Base-by-base conservation (phyloP, 2,329 filamentous ascomycete genomes). In the Penicillium sp. region DNA sequence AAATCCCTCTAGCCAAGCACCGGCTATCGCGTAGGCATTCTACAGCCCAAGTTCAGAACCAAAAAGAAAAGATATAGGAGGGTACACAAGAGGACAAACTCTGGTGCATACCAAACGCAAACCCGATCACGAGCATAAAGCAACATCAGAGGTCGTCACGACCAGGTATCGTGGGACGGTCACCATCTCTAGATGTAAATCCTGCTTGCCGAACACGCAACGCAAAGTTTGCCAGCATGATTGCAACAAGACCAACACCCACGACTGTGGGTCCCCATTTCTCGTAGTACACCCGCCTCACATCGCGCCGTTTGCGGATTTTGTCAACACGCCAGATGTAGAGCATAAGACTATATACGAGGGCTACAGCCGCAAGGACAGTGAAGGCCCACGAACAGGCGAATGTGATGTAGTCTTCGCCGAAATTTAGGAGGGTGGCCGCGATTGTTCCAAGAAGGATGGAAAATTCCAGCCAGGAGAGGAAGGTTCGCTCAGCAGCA, bases 391-490 rank as follows among this genome's bases (percentile, higher is more conserved):
- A 90, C 0, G 92, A 85, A 0, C 91, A 87, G 50, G 87, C 81
- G 66, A 96, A 88, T 6, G 90, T 88, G 21, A 88, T 76, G 49
- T 78, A 77, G 71, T 86, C 79, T 26, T 76, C 73, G 69, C 91
- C 87, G 75, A 97, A 92, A 82, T 96, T 93, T 67, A 96, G 85
- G 50, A 96, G 82, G 0, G 91, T 91, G 7, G 91, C 90, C 13
- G 93, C 92, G 70, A 96, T 94, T 30, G 91, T 90, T 70, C 92
- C 92, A 58, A 99, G 89, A 74, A 97, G 93, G 73, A 98, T 96
- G 54, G 91, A 94, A 79, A 96, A 98, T 78, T 99, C 94, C 71
- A 99, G 90, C 93, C 95, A 99, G 66, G 92, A 91, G 61, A 99
- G 85, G 80, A 97, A 99, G 0, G 95, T 99, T 67, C 95, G 88